These are phyloP conservation scores for Leishmania amazonensis DNA, from an alignment of 208 protist species.

Conservation along the genomic window DNA sequence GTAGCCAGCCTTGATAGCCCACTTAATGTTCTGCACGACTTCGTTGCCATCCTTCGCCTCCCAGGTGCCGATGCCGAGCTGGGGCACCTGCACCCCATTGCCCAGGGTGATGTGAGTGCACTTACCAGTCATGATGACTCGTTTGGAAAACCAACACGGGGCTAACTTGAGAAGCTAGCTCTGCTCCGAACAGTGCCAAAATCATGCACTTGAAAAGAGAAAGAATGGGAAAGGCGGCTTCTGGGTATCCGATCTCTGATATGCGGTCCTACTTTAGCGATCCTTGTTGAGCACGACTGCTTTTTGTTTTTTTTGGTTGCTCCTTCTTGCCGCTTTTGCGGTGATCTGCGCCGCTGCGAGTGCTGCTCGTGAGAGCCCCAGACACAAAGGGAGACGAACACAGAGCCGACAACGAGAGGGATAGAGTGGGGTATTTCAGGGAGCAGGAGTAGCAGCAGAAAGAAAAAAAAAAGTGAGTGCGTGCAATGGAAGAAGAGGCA, in stretches of 20 bases:
- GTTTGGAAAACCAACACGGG: neutral
- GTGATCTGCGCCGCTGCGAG: neutral
- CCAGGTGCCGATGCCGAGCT: constrained; percentile 84
- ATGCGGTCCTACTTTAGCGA: neutral
- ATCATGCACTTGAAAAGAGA: neutral
- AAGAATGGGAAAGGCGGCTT: neutral
- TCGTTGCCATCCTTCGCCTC: constrained; percentile 50
- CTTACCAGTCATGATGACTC: constrained; percentile 16
- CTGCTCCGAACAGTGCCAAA: neutral
- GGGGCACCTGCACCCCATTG: constrained; percentile 75
- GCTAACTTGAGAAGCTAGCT: neutral
- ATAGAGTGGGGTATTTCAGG: neutral
- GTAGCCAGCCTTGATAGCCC: constrained; percentile 77
- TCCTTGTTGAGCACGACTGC: neutral
- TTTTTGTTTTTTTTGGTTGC: too few species aligned
- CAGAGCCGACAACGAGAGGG: neutral
- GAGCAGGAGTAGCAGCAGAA: neutral
- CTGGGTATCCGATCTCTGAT: neutral
- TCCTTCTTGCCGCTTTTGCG: neutral
- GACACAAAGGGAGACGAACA: neutral
- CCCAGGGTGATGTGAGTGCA: constrained; percentile 44
- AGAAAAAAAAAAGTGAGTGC: neutral
- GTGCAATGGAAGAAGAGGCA: neutral
- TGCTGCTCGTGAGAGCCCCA: neutral
- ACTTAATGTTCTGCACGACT: constrained; percentile 44